Conservation (phyloP, 2,329 filamentous ascomycete species). For the Boeremia exigua region DNA sequence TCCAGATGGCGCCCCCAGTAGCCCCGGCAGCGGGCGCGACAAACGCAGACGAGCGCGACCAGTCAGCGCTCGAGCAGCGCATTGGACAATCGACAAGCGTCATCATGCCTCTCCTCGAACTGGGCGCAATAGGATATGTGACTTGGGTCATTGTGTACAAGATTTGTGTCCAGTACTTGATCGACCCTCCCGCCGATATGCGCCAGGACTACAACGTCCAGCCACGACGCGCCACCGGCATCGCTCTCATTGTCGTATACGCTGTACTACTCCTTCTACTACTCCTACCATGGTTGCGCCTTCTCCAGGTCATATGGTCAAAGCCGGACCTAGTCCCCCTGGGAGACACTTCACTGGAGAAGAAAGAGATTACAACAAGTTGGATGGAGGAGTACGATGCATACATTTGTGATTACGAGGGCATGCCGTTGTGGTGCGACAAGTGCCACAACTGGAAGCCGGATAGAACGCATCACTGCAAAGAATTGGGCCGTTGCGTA, state of each 20-base stretch:
- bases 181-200: slow-evolving; percentile 53
- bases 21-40: slow-evolving; percentile 24
- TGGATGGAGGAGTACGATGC: slow-evolving; percentile 80
- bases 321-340: slow-evolving; percentile 78
- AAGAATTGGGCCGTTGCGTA: slow-evolving; percentile 80
- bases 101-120: slow-evolving; percentile 72
- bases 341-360: slow-evolving; percentile 47
- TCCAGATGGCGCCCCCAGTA: slow-evolving; percentile 28
- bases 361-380: slow-evolving; percentile 33
- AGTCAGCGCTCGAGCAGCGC: slow-evolving; percentile 32
- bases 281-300: slow-evolving; percentile 71
- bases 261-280: slow-evolving; percentile 74
- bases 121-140: slow-evolving; percentile 70
- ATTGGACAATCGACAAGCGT: slow-evolving; percentile 67
- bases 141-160: slow-evolving; percentile 72
- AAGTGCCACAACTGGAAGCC: slow-evolving; percentile 86
- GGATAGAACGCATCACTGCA: slow-evolving; percentile 86
- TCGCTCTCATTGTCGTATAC: slow-evolving; percentile 74
- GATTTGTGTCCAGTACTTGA: slow-evolving; percentile 71
- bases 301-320: slow-evolving; percentile 69
- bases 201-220: slow-evolving; percentile 27
- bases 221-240: slow-evolving; percentile 63
- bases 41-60: slow-evolving; percentile 29
- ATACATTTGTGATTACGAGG: slow-evolving; percentile 83
- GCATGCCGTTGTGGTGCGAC: slow-evolving; percentile 82